phyloP scores from a whole-genome alignment of 78 protist genomes.

The Isochrysis galbana region DNA sequence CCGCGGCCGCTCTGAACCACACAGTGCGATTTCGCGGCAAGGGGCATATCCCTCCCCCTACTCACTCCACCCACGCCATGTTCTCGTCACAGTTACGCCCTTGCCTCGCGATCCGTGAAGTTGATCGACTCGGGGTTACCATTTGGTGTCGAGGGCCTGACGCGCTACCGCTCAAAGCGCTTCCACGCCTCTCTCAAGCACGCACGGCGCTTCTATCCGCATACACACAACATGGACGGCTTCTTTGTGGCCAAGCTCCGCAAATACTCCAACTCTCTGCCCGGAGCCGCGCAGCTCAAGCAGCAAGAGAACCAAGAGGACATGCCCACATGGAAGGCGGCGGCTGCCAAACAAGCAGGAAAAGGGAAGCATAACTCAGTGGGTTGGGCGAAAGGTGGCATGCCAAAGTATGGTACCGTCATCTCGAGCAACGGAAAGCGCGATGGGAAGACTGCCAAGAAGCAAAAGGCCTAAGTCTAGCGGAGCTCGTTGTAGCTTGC shows the following conservation, averaged over 20 bases:
- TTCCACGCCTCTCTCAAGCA: constrained; percentile 79
- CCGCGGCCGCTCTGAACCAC: too few relatives aligned
- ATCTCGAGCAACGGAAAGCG: too few relatives aligned
- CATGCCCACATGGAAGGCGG: neutral
- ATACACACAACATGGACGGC: constrained; percentile 98
- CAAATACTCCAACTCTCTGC: constrained; percentile 73
- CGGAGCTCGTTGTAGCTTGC: too few relatives aligned
- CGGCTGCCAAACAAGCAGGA: neutral
- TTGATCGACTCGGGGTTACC: constrained; percentile 84
- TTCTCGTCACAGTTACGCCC: too few relatives aligned
- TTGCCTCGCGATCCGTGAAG: constrained; percentile 72
- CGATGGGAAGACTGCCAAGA: too few relatives aligned
- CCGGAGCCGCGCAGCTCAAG: neutral
- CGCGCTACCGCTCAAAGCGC: constrained; percentile 36
- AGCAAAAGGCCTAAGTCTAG: too few relatives aligned
- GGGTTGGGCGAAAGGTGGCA: too few relatives aligned
- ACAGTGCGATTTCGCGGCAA: too few relatives aligned
- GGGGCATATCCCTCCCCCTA: too few relatives aligned
- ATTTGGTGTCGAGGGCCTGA: constrained; percentile 71
- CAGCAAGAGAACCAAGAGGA: neutral
- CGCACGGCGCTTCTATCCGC: constrained; percentile 95
- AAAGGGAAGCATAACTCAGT: too few relatives aligned
- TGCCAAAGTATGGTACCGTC: too few relatives aligned
- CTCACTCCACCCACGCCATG: too few relatives aligned
- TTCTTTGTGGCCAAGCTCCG: constrained; percentile 95